Evolutionary conservation across 257 asterid species (phyloP), one percentile per base, ranked within the genome.

Genomic region (Fraxinus americana): DNA sequence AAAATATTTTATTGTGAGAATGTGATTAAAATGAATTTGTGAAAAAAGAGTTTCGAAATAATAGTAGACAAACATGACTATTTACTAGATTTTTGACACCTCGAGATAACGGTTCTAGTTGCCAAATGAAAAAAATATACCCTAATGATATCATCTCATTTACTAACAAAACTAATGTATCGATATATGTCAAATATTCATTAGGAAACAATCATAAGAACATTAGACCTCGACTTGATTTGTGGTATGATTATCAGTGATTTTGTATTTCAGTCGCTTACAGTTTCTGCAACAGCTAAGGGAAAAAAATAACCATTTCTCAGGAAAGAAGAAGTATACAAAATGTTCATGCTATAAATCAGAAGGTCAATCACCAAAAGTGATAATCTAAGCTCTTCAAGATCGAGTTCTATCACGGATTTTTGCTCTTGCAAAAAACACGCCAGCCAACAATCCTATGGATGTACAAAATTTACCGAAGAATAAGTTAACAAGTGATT

Each of bases 351-450:
- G 45, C 11, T 67, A 72, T 69, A 72, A 48, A 65, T n/a, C 17
- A 25, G 34, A 59, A 19, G 57, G 65, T 16, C 14, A 29, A 27
- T 25, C 45, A 27, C 36, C 27, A 41, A 13, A 17, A 72, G 72
- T 17, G 61, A 35, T 41, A 45, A 73, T 43, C 21, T 9, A 54
- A 75, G n/a, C 52, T 59, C 70, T 77, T 79, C 82, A 82, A 73
- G 88, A 72, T 59, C 78, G 84, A 78, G 84, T 43, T 78, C 83
- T 70, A 75, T 84, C 90, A 63, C 91, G 88, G 92, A 94, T 89
- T 83, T 94, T 94, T 61, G 99, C 98, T 85, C 85, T 83, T 25
- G 98, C 98, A 38, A 94, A 94, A 48, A 94, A 77, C 77, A 94
- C 97, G 77, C 99, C 97, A 10, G 98, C 99, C 74, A 90, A 36